phyloP scores from a whole-genome alignment of 352 stramenopile genomes.

The Globisporangium echinulatum region DNA sequence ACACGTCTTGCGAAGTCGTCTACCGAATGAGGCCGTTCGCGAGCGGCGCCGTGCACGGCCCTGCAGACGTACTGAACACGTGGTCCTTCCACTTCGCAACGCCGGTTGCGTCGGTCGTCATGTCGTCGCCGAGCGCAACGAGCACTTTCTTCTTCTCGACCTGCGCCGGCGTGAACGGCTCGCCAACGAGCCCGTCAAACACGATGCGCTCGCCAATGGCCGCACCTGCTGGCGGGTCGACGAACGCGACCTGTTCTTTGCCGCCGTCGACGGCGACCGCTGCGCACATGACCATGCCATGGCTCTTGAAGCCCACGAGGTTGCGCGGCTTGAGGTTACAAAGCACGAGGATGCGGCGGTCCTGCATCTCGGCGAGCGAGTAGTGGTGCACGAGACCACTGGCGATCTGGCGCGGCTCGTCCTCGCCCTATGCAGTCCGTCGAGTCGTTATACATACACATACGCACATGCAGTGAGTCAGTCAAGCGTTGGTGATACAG shows the following conservation, averaged over 20 bases:
- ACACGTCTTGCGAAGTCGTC: conserved; percentile 2
- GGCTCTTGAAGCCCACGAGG: conserved; percentile 87
- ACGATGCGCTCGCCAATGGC: conserved; percentile 69
- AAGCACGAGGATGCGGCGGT: conserved; percentile 77
- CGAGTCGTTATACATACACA: neutral
- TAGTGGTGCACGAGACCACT: conserved; percentile 85
- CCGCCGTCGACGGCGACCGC: conserved; percentile 54
- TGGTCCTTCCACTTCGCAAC: conserved; percentile 83
- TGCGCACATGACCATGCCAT: conserved; percentile 91
- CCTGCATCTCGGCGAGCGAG: conserved; percentile 84
- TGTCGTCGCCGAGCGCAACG: conserved; percentile 64
- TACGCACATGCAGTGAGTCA: neutral
- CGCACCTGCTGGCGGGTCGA: conserved; percentile 72
- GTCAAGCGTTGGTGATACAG: no score
- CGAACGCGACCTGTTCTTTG: conserved; percentile 80
- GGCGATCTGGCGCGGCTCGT: conserved; percentile 79
- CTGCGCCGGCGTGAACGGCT: conserved; percentile 74
- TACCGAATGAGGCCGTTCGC: conserved; percentile 77
- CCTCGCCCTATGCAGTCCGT: conserved; percentile 40
- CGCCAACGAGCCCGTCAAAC: conserved; percentile 59
- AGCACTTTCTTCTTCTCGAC: conserved; percentile 90
- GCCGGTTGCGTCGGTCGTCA: conserved; percentile 73
- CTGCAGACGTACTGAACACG: conserved; percentile 65
- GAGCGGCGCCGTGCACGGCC: conserved; percentile 66
- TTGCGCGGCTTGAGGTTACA: conserved; percentile 90